phyloP scores from a whole-genome alignment of 148 eudicot species.

The Camellia lanceoleosa region DNA sequence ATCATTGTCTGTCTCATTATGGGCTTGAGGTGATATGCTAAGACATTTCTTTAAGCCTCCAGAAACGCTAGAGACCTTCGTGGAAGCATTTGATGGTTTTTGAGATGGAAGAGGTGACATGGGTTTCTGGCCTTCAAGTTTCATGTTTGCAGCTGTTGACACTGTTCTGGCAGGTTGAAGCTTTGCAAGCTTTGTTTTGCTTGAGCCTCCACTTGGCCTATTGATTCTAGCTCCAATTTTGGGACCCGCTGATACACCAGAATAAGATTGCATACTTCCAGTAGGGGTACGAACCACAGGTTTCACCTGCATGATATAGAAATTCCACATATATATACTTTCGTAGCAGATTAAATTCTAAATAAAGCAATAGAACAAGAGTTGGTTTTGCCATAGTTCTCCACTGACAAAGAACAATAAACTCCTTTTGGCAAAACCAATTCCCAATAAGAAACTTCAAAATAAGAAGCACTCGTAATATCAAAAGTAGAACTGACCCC shows the following conservation, averaged over 20 bases:
- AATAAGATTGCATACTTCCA: conserved; percentile 41
- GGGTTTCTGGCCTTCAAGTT: conserved; percentile 34
- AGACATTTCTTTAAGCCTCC: conserved; percentile 15
- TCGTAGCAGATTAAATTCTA: not conserved
- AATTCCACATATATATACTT: conserved; percentile 11
- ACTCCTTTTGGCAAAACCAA: not conserved
- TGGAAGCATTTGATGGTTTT: conserved; percentile 25
- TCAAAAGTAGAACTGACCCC: conserved; percentile 64
- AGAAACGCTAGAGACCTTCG: conserved; percentile 23
- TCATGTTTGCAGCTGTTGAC: conserved; percentile 28
- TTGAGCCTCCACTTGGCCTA: conserved; percentile 40
- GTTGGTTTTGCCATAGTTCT: not conserved
- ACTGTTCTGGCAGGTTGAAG: conserved; percentile 26
- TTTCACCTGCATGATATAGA: conserved; percentile 49
- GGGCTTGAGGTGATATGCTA: conserved; percentile 15
- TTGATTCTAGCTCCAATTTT: conserved; percentile 37
- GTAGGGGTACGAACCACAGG: conserved; percentile 54
- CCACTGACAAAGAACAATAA: not conserved
- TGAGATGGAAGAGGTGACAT: conserved; percentile 21
- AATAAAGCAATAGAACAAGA: not conserved
- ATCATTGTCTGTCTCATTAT: conserved; percentile 5
- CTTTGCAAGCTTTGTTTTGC: conserved; percentile 36
- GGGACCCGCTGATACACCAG: conserved; percentile 43
- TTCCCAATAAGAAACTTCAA: not conserved
- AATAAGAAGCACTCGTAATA: not conserved